Conservation (phyloP, 2,329 filamentous ascomycete species). For the Phialophora chinensis region DNA sequence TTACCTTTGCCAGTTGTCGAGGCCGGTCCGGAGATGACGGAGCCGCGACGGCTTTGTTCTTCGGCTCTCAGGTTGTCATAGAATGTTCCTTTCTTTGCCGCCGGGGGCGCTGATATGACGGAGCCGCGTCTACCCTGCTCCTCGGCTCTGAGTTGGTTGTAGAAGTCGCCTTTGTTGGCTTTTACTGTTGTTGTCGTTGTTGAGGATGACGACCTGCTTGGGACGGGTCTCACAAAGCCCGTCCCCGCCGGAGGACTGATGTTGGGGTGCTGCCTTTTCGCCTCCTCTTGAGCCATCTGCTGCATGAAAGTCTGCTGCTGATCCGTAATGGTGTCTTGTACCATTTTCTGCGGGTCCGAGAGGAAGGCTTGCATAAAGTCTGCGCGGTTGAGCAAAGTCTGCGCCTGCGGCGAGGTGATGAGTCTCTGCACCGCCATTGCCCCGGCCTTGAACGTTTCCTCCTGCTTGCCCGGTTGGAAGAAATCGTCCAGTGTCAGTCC, state of each 20-base stretch:
- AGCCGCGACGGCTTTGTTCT: slow-evolving; percentile 23
- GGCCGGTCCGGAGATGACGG: background rate
- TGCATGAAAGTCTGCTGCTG: slow-evolving; percentile 34
- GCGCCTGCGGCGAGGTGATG: slow-evolving; percentile 33
- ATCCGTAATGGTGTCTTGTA: slow-evolving; percentile 33
- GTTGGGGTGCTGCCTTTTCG: slow-evolving; percentile 23
- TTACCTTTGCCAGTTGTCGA: slow-evolving; percentile 7
- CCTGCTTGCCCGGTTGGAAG: slow-evolving; percentile 37
- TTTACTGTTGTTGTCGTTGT: background rate
- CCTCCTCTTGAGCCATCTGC: slow-evolving; percentile 35
- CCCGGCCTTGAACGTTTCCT: slow-evolving; percentile 36
- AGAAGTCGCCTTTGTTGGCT: slow-evolving; percentile 29
- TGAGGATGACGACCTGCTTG: slow-evolving; percentile 1
- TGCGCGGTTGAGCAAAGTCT: slow-evolving; percentile 34
- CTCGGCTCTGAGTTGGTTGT: slow-evolving; percentile 29
- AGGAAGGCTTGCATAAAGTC: slow-evolving; percentile 38
- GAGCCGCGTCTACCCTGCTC: slow-evolving; percentile 30
- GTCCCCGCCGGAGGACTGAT: background rate
- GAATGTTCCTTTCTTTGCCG: slow-evolving; percentile 31
- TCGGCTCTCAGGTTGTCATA: slow-evolving; percentile 34
- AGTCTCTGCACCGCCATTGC: slow-evolving; percentile 33
- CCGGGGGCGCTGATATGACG: slow-evolving; percentile 6
- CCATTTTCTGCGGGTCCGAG: slow-evolving; percentile 36
- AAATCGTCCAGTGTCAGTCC: slow-evolving; percentile 36
- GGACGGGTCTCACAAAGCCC: slow-evolving; percentile 1